Conservation (phyloP, 768 basidiomycete genomes). For the Psilocybe tampanensis region DNA sequence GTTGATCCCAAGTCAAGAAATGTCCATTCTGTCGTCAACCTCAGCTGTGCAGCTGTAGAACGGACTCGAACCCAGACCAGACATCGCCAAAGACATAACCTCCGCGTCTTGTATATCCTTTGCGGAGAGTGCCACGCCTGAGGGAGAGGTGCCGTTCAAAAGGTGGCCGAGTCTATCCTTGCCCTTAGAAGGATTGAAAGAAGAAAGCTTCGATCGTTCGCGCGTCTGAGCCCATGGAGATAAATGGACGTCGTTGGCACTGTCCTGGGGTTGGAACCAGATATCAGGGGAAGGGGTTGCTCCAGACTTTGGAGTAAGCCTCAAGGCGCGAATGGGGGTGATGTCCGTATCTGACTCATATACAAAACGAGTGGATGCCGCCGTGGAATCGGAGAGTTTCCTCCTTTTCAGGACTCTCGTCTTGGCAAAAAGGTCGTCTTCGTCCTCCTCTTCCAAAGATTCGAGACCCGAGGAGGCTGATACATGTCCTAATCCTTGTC, state of each 20-base stretch:
- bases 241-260: background rate
- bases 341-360: slow-evolving; percentile 3
- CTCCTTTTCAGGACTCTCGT: slow-evolving; percentile 24
- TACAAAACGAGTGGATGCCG: slow-evolving; percentile 8
- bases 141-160: background rate
- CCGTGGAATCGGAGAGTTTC: slow-evolving; percentile 13
- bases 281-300: background rate
- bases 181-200: background rate
- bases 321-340: background rate
- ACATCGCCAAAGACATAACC: background rate
- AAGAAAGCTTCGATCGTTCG: background rate
- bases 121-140: background rate
- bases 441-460: slow-evolving; percentile 26
- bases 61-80: background rate
- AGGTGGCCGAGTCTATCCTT: background rate
- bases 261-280: background rate
- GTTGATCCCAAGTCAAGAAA: too few relatives aligned
- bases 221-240: background rate
- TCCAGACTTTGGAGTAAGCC: background rate
- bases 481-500: slow-evolving; percentile 22
- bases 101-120: background rate
- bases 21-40: background rate
- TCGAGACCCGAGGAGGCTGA: slow-evolving; percentile 26
- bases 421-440: slow-evolving; percentile 19
- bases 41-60: background rate